Base-by-base conservation (phyloP, 352 stramenopile genomes). In the Phytophthora fragariaefolia region DNA sequence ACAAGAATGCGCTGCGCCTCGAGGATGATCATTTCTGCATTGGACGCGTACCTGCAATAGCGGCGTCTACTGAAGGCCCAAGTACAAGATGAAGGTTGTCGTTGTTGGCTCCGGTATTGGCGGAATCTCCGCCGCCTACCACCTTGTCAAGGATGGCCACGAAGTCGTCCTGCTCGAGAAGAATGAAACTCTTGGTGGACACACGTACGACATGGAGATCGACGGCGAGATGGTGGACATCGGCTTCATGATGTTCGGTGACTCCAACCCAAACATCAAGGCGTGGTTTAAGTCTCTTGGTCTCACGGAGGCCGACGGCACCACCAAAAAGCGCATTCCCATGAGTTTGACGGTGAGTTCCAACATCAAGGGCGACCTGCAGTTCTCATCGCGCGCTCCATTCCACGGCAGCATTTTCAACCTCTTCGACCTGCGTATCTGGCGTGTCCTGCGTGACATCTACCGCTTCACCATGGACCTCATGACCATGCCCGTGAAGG, bases 231-330 rank as follows among this genome's bases (percentile, higher is more conserved):
- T 83, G 53, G 87, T 96, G 15, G 87, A 96, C 68, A 83, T 96
- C 32, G 87, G 87, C 66, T 96, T 96, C 74, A 96, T 96, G 87
- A 96, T 96, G 87, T 96, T 92, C 52, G 87, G 87, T 20, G 87
- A 96, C 69, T 96, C 87, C 71, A 96, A 96, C 77, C 87, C 87
- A 46, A 96, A 96, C 80, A 94, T 96, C 63, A 96, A 96, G 75
- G 82, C 85, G 54, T 96, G 87, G 87, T 96, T 96, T 69, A 88
- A 92, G 75, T 86, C 79, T 42, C 85, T 96, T 23, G 87, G 87
- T 34, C 74, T 96, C 60, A 96, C 87, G 26, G 69, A 96, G 62
- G 77, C 87, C 15, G 73, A 96, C 52, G 87, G 87, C 45, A 94
- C 87, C 56, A 96, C 87, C 36, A 88, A 88, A 56, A 94, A 88